Conservation (phyloP, 192 early-diverging fungal genomes). For the Coemansia sp. region DNA sequence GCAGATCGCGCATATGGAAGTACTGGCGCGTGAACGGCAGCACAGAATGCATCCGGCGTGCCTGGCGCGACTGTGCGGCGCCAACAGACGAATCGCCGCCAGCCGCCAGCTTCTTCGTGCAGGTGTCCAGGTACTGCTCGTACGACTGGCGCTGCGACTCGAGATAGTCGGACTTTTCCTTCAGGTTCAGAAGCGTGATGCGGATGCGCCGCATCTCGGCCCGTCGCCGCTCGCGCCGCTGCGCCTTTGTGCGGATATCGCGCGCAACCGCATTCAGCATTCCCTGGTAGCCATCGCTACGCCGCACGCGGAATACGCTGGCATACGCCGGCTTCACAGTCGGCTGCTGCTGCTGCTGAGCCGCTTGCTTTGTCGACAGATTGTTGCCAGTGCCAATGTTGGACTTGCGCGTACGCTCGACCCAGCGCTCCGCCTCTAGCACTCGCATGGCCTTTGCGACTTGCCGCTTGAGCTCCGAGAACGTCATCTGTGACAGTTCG, state of each 20-base stretch:
- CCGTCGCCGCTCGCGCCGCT: slow-evolving; percentile 72
- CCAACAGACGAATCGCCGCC: slow-evolving; percentile 54
- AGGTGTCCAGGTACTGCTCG: slow-evolving; percentile 85
- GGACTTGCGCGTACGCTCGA: slow-evolving; percentile 59
- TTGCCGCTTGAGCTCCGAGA: slow-evolving; percentile 77
- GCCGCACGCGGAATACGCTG: slow-evolving; percentile 52
- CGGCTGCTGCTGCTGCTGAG: slow-evolving; percentile 2
- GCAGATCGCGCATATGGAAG: slow-evolving; percentile 85
- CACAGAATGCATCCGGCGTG: slow-evolving; percentile 55
- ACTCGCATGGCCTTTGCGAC: slow-evolving; percentile 80
- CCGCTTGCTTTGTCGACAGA: neutral
- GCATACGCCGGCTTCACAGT: slow-evolving; percentile 47
- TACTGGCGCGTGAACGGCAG: slow-evolving; percentile 95
- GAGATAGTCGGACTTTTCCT: slow-evolving; percentile 83
- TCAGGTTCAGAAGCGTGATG: slow-evolving; percentile 78
- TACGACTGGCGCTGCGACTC: slow-evolving; percentile 87
- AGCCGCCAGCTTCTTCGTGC: slow-evolving; percentile 82
- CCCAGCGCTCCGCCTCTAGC: slow-evolving; percentile 73
- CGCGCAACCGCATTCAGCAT: slow-evolving; percentile 90
- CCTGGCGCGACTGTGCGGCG: slow-evolving; percentile 57
- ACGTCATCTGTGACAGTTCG: slow-evolving; percentile 65
- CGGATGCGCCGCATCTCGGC: slow-evolving; percentile 73
- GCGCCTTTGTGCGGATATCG: slow-evolving; percentile 91
- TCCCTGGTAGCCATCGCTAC: slow-evolving; percentile 84
- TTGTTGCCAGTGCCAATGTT: slow-evolving; percentile 52